phyloP scores from a whole-genome alignment of 2,329 filamentous ascomycete genomes.

The Exophiala oligosperma region DNA sequence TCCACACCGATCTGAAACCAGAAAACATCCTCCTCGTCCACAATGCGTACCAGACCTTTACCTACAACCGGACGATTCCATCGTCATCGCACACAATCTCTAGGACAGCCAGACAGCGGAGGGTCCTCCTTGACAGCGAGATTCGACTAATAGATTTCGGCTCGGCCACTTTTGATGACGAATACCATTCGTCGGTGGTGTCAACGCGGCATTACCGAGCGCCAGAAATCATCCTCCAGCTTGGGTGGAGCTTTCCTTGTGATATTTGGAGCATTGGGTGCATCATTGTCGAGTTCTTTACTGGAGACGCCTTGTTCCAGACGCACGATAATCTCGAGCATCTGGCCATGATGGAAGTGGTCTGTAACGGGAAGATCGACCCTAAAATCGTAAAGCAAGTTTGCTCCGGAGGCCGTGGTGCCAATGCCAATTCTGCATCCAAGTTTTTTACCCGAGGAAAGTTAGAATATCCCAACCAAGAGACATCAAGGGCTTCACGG shows the following conservation, averaged over 20 bases:
- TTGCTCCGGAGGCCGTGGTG: slow-evolving; percentile 47
- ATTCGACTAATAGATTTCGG: slow-evolving; percentile 69
- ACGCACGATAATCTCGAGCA: slow-evolving; percentile 69
- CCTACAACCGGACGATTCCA: slow-evolving; percentile 66
- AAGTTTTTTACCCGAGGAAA: slow-evolving; percentile 60
- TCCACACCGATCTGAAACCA: slow-evolving; percentile 71
- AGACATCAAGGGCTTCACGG: slow-evolving; percentile 62
- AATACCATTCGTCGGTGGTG: slow-evolving; percentile 68
- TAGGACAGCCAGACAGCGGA: slow-evolving; percentile 60
- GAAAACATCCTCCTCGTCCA: slow-evolving; percentile 68
- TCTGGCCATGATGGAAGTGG: slow-evolving; percentile 68
- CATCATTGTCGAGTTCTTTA: slow-evolving; percentile 68
- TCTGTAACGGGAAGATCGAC: slow-evolving; percentile 59
- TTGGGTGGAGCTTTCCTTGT: slow-evolving; percentile 68
- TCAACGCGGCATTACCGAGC: slow-evolving; percentile 67
- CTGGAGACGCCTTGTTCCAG: slow-evolving; percentile 67
- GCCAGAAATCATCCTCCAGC: slow-evolving; percentile 66
- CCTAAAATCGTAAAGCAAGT: slow-evolving; percentile 56
- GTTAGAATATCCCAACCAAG: slow-evolving; percentile 63
- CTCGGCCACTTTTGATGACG: slow-evolving; percentile 67
- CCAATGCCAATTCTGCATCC: slow-evolving; percentile 54
- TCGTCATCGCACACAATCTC: slow-evolving; percentile 61
- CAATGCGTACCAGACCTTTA: slow-evolving; percentile 67
- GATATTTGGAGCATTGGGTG: slow-evolving; percentile 71
- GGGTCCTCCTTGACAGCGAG: slow-evolving; percentile 64